Percentiles rank a stretch among this genome's conserved stretches.
Evolutionary conservation across 768 basidiomycete species (phyloP).

Genomic region (Sutorius australiensis): DNA sequence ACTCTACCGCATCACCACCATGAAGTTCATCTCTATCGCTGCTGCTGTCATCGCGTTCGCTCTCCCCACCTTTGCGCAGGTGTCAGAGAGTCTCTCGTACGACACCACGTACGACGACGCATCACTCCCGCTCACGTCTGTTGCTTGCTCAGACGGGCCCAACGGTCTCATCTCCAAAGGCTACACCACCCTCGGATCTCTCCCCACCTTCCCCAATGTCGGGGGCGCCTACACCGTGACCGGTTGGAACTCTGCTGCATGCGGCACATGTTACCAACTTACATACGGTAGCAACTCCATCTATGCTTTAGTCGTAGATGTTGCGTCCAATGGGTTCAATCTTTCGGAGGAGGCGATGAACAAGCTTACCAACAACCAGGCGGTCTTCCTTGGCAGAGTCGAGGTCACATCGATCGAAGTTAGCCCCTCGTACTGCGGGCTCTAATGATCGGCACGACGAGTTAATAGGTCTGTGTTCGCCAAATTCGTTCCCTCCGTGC

Average conservation of each 20-base stretch:
- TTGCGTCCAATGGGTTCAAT: conserved; percentile 38
- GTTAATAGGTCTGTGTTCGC: neutral
- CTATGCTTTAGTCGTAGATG: conserved; percentile 28
- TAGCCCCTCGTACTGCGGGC: conserved; percentile 45
- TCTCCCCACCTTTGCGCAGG: conserved; percentile 17
- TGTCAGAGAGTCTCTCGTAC: conserved; percentile 20
- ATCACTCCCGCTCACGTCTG: conserved; percentile 8
- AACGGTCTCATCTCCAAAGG: conserved; percentile 31
- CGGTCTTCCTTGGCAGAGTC: conserved; percentile 45
- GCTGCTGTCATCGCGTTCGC: conserved; percentile 10
- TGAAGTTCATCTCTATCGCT: conserved; percentile 24
- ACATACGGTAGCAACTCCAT: conserved; percentile 25
- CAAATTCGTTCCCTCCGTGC: too few relatives aligned
- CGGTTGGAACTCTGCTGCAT: conserved; percentile 27
- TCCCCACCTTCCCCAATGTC: conserved; percentile 32
- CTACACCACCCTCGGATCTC: conserved; percentile 31
- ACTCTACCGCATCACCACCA: neutral
- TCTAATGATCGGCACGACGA: neutral
- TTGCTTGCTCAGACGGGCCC: conserved; percentile 34
- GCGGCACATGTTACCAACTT: conserved; percentile 34
- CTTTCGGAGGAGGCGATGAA: conserved; percentile 55
- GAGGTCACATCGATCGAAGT: conserved; percentile 43
- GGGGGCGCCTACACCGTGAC: conserved; percentile 33
- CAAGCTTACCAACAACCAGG: conserved; percentile 45
- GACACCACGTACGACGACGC: conserved; percentile 32